Evolutionary conservation across 305 asterid species (phyloP).

Genomic region (Caryopteris hybrid): DNA sequence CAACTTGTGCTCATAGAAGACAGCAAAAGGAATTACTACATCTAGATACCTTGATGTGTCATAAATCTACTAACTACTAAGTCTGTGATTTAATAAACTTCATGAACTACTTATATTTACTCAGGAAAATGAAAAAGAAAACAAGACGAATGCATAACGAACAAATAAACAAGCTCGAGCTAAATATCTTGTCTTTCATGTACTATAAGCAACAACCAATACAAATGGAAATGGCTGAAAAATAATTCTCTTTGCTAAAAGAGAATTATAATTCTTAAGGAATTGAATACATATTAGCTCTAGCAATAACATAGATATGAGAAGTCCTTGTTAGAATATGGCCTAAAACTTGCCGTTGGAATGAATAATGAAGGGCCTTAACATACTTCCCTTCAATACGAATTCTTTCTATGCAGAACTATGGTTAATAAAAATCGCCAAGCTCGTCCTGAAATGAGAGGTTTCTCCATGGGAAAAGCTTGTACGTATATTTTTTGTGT

Average conservation of each 20-base stretch:
- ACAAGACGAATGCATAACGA: not conserved
- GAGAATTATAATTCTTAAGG: not conserved
- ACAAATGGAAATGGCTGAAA: not conserved
- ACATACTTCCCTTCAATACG: not conserved
- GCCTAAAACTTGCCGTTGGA: conserved; percentile 13
- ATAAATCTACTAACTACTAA: not conserved
- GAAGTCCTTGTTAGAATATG: conserved; percentile 12
- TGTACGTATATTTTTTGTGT: too few species aligned
- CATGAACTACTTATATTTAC: not conserved
- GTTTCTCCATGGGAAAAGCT: not conserved
- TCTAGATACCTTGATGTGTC: not conserved
- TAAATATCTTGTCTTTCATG: not conserved
- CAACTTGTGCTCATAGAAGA: not conserved
- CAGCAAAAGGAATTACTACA: not conserved
- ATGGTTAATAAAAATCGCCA: not conserved
- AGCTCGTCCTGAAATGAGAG: not conserved
- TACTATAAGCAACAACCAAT: not conserved
- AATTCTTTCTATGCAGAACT: not conserved
- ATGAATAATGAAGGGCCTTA: conserved; percentile 9
- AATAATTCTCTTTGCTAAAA: not conserved
- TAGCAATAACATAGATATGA: not conserved
- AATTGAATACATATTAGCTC: conserved; percentile 7
- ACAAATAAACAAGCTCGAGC: not conserved
- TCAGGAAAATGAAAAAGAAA: not conserved
- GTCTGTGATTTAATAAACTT: not conserved